Conservation (phyloP, 2,329 filamentous ascomycete genomes). For the Hysterium pulicare region DNA sequence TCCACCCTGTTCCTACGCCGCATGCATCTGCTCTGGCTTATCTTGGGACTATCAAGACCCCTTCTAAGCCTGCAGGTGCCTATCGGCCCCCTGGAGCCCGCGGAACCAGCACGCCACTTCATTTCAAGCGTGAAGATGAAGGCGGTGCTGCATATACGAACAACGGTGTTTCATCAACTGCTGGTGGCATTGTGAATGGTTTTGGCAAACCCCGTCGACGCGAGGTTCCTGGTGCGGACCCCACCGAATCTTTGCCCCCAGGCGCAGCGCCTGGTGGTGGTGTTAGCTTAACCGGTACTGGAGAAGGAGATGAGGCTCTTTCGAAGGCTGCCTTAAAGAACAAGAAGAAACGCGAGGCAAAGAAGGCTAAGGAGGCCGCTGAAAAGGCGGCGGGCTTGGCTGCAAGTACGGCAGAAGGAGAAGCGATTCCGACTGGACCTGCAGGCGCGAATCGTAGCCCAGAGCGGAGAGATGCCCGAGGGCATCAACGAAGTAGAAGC, state of each 20-base stretch:
- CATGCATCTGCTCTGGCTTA: constrained; percentile 81
- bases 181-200: constrained; percentile 62
- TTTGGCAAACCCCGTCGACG: constrained; percentile 73
- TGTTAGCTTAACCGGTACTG: constrained; percentile 63
- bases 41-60: constrained; percentile 83
- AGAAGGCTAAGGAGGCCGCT: constrained; percentile 81
- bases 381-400: constrained; percentile 41
- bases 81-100: constrained; percentile 94
- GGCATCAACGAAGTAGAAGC: constrained; percentile 54
- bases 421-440: constrained; percentile 23
- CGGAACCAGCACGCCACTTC: constrained; percentile 80
- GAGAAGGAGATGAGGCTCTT: constrained; percentile 66
- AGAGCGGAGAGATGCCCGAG: constrained; percentile 57
- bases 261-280: constrained; percentile 66
- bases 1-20: constrained; percentile 70
- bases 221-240: constrained; percentile 82
- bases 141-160: constrained; percentile 84
- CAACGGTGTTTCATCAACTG: constrained; percentile 68
- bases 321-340: constrained; percentile 89
- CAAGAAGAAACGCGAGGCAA: constrained; percentile 96
- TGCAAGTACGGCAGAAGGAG: constrained; percentile 23
- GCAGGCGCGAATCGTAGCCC: constrained; percentile 54
- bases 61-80: constrained; percentile 93
- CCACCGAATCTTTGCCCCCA: constrained; percentile 61
- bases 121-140: constrained; percentile 97